phyloP scores from a whole-genome alignment of 2,329 filamentous ascomycete genomes.

The Neofusicoccum ribis region DNA sequence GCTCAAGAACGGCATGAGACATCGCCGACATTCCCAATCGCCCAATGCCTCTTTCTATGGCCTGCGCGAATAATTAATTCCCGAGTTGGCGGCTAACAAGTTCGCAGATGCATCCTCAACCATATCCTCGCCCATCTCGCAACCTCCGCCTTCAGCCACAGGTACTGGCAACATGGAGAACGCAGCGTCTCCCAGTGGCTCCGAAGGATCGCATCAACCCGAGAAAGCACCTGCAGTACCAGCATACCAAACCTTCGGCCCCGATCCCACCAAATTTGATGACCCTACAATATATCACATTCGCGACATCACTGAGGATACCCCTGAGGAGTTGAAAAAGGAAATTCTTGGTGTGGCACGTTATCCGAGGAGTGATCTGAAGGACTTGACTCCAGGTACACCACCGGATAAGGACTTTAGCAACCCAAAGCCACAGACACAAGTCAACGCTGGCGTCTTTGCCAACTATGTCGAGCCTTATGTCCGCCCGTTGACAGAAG shows the following conservation, averaged over 20 bases:
- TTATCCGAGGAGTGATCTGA: slow-evolving; percentile 79
- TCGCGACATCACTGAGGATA: slow-evolving; percentile 68
- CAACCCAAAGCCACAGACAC: slow-evolving; percentile 86
- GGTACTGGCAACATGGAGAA: slow-evolving; percentile 61
- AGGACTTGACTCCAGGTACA: slow-evolving; percentile 81
- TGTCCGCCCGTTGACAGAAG: slow-evolving; percentile 85
- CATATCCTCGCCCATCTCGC: slow-evolving; percentile 42
- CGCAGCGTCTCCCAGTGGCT: slow-evolving; percentile 62
- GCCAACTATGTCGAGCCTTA: slow-evolving; percentile 90
- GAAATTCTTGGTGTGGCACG: slow-evolving; percentile 83
- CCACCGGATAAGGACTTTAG: slow-evolving; percentile 95
- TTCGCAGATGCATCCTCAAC: slow-evolving; percentile 38
- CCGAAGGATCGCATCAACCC: slow-evolving; percentile 59
- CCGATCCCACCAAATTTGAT: slow-evolving; percentile 84
- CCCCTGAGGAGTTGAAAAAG: slow-evolving; percentile 82
- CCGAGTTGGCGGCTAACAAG: not conserved
- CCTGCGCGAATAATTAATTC: too few species aligned
- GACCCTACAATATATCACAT: slow-evolving; percentile 97
- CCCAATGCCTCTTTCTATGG: too few species aligned
- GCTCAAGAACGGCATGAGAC: too few species aligned
- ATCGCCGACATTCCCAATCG: too few species aligned
- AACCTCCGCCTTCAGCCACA: slow-evolving; percentile 45
- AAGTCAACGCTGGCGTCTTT: slow-evolving; percentile 92
- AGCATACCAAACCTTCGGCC: slow-evolving; percentile 84
- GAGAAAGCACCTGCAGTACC: slow-evolving; percentile 62